Evolutionary conservation across 352 stramenopile species (phyloP), one percentile per base, ranked within the genome.

Genomic region (Phytopythium ostracodes): DNA sequence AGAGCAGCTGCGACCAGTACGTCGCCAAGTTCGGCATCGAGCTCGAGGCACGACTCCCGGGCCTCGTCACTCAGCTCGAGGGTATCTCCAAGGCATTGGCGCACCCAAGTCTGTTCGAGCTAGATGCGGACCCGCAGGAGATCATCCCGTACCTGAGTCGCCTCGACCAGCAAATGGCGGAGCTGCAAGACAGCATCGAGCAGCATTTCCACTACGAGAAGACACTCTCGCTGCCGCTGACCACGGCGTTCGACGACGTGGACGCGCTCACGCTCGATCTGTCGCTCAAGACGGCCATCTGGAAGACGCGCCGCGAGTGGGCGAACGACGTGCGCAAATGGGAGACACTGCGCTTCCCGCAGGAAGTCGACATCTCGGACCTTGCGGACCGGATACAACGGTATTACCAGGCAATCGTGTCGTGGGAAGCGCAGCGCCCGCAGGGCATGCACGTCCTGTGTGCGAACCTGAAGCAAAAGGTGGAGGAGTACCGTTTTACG

Each of bases 401-500:
- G 22, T 94, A 88, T 71, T 84, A 81, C 70, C 40, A 64, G 31
- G 56, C 81, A 66, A 70, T 87, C 22, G 38, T 73, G 35, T 69
- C 67, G 63, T 75, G 75, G 77, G 67, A 97, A 71, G 49, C 77
- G 59, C 50, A 76, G 43, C 43, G 92, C 49, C 69, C 73, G 22
- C 50, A 88, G 56, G 72, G 73, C 9, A 87, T 82, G 60, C 60
- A 65, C 11, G 25, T 66, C 2, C 54, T 91, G 9, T 89, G 76
- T 35, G 64, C 75, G 18, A 64, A 81, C 63, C 62, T 98, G 20
- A 96, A 94, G 56, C 65, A 60, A n/a, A 68, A 66, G 27, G 84
- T 98, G 4, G 81, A 96, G 31, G 73, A 85, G 55, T 97, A 97
- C 64, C 82, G 79, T 2, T 65, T 84, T 18, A 89, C 91, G 2